phyloP scores from a whole-genome alignment of 2,329 filamentous ascomycete genomes.

The Aspergillus vadensis region DNA sequence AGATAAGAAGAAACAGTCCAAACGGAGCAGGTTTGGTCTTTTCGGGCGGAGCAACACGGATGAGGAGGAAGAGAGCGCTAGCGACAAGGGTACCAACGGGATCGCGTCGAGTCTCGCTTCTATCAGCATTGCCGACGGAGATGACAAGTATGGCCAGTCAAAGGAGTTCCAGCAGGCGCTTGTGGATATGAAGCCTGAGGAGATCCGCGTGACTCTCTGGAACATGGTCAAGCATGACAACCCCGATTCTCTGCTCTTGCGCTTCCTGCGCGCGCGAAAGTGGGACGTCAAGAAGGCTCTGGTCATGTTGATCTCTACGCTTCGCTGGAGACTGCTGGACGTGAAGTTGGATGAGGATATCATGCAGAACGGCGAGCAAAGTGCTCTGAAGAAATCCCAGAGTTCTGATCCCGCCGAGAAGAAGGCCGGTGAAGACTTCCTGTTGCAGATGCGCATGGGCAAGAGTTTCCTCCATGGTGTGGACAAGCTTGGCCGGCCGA shows the following conservation, averaged over 20 bases:
- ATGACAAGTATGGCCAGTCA: conserved; percentile 91
- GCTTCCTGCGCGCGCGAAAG: conserved; percentile 85
- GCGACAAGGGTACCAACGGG: conserved; percentile 37
- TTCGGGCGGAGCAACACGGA: conserved; percentile 67
- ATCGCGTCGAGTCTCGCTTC: conserved; percentile 42
- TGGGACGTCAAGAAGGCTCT: conserved; percentile 95
- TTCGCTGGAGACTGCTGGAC: conserved; percentile 84
- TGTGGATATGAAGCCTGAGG: conserved; percentile 72
- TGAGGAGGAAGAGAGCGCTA: conserved; percentile 38
- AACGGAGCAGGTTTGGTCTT: conserved; percentile 66
- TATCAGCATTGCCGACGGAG: conserved; percentile 52
- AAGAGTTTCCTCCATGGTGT: conserved; percentile 90
- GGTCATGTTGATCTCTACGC: conserved; percentile 90
- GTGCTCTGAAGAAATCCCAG: conserved; percentile 62
- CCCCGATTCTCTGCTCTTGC: conserved; percentile 78
- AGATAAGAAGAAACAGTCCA: conserved; percentile 66
- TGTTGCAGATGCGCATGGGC: conserved; percentile 81
- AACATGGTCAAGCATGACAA: conserved; percentile 93
- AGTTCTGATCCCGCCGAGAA: conserved; percentile 63
- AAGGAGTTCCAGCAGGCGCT: conserved; percentile 84
- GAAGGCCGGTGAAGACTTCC: conserved; percentile 73
- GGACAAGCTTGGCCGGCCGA: conserved; percentile 81
- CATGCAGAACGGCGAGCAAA: conserved; percentile 72
- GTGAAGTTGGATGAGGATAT: conserved; percentile 90
- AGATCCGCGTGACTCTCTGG: conserved; percentile 82